Conservation (phyloP, 192 early-diverging fungal genomes). For the Entrophospora sp. region DNA sequence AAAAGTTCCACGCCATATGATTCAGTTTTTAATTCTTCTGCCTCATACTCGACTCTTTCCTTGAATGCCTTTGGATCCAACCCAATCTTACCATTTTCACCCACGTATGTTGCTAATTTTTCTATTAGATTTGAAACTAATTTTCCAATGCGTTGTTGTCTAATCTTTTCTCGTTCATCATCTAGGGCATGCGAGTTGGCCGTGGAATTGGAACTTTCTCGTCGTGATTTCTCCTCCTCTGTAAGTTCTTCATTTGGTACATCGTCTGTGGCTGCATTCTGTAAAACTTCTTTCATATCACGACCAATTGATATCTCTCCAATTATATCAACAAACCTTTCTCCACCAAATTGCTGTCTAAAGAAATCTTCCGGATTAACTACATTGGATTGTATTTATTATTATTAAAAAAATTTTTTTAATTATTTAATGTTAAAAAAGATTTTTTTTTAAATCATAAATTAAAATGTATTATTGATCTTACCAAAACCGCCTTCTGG, state of each 20-base stretch:
- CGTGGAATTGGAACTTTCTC: too few relatives aligned
- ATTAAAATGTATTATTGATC: not conserved
- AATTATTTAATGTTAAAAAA: not conserved
- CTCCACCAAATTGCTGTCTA: conserved; percentile 93
- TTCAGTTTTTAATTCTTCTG: conserved; percentile 81
- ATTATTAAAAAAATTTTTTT: not conserved
- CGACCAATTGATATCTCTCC: conserved; percentile 94
- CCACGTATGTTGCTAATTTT: conserved; percentile 75
- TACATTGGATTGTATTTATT: conserved; percentile 36
- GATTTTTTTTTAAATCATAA: not conserved
- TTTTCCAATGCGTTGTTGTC: conserved; percentile 57
- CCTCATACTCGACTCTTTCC: conserved; percentile 66
- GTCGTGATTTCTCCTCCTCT: conserved; percentile 49
- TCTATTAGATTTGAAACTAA: conserved; percentile 62
- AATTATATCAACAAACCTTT: conserved; percentile 94
- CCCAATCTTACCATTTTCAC: conserved; percentile 29
- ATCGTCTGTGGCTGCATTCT: conserved; percentile 53
- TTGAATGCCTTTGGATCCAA: conserved; percentile 48
- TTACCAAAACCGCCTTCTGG: conserved; percentile 60
- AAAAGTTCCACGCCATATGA: conserved; percentile 89
- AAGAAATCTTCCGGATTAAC: conserved; percentile 94
- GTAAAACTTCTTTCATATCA: conserved; percentile 80
- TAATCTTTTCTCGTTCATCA: conserved; percentile 47
- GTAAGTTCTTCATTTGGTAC: conserved; percentile 23
- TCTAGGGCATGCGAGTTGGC: conserved; percentile 41